A percentile compares a stretch with the other conserved stretches of the same genome.
Conservation (phyloP, 2,329 filamentous ascomycete genomes). For the Alternaria viburni region DNA sequence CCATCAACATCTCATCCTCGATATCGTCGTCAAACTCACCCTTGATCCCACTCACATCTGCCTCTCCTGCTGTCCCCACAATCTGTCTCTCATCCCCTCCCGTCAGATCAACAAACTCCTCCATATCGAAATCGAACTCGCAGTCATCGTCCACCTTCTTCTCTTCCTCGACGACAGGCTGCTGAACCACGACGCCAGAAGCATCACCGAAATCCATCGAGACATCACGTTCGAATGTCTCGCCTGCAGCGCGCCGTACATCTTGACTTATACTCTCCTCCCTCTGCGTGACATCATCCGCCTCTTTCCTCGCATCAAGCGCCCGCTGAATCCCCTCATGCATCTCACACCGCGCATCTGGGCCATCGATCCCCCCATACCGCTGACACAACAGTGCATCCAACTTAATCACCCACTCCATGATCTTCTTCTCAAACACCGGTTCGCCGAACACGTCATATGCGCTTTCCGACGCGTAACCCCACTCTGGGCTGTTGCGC, state of each 20-base stretch:
- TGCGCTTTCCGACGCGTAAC: constrained; percentile 7
- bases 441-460: constrained; percentile 18
- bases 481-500: constrained; percentile 29
- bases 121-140: not conserved
- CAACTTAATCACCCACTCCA: constrained; percentile 21
- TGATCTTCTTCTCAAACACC: constrained; percentile 8
- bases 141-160: not conserved
- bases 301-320: constrained; percentile 1
- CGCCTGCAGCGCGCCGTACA: not conserved
- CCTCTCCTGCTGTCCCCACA: not conserved
- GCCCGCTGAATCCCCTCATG: constrained; percentile 21
- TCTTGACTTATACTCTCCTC: not conserved
- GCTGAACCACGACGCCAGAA: not conserved
- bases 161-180: not conserved
- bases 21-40: constrained; percentile 13
- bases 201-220: too few relatives aligned
- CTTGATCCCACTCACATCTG: not conserved
- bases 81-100: constrained; percentile 1
- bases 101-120: not conserved
- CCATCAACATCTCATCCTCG: constrained; percentile 39
- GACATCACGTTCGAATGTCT: not conserved
- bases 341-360: constrained; percentile 15
- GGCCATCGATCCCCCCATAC: constrained; percentile 11
- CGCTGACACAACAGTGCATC: constrained; percentile 16
- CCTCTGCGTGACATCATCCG: not conserved